A percentile compares a stretch with the other conserved stretches of the same genome.
These are phyloP conservation scores for Fusarium lyarnte DNA, from an alignment of 2,329 filamentous ascomycete genomes.

Conservation along the genomic window DNA sequence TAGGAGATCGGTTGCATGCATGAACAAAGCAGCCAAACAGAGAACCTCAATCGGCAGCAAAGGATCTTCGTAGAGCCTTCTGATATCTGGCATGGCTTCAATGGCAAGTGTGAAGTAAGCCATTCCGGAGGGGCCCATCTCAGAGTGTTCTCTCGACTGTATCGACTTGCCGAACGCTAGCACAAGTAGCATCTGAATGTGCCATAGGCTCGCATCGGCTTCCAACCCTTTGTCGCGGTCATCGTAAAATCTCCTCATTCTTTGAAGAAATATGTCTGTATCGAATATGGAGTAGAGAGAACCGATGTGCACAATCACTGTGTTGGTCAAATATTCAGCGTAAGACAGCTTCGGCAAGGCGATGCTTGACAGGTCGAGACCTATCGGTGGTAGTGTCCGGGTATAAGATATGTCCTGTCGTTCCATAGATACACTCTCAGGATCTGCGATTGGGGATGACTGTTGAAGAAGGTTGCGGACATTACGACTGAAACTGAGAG, in stretches of 20 bases:
- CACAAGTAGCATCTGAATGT: constrained; percentile 33
- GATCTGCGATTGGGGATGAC: constrained; percentile 17
- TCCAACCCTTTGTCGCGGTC: not conserved
- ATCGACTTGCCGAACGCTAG: constrained; percentile 34
- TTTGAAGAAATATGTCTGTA: constrained; percentile 3
- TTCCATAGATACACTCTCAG: constrained; percentile 21
- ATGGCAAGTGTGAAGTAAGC: constrained; percentile 28
- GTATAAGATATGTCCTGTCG: constrained; percentile 29
- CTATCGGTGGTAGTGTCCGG: constrained; percentile 18
- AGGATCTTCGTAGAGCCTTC: constrained; percentile 28
- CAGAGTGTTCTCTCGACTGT: constrained; percentile 31
- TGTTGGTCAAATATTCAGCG: constrained; percentile 31
- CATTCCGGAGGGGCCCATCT: constrained; percentile 33
- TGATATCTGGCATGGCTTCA: constrained; percentile 31
- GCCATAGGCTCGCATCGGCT: constrained; percentile 20
- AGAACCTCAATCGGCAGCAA: constrained; percentile 34
- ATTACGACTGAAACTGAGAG: constrained; percentile 32
- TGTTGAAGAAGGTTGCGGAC: constrained; percentile 34
- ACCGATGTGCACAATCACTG: constrained; percentile 27
- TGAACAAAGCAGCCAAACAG: constrained; percentile 28
- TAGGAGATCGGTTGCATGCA: constrained; percentile 33
- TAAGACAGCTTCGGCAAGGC: constrained; percentile 26
- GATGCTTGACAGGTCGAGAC: constrained; percentile 19
- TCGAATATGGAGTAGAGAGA: constrained; percentile 32
- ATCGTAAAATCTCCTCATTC: constrained; percentile 21